Evolutionary conservation across 2,329 filamentous ascomycete genomes (phyloP), one percentile per base, ranked within the genome.

Genomic region (Venturia carpophila): DNA sequence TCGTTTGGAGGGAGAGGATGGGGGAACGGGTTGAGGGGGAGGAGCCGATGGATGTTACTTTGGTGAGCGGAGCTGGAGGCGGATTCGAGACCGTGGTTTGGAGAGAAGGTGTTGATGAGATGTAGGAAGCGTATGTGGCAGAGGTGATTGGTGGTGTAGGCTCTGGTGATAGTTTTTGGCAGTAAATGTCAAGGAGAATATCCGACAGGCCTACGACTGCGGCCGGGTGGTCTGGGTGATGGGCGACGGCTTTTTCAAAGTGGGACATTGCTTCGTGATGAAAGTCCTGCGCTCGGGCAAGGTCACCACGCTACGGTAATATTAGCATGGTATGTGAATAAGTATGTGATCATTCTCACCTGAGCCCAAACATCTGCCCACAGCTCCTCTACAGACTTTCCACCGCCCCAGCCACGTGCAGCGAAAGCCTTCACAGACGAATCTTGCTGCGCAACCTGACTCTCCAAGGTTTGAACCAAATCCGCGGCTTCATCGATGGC

Each of bases 131-230:
- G 41, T 55, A 56, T 49, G 60, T 67, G 24, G 67, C 37, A 34
- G 64, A 66, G 45, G 67, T 71, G 21, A 69, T 64, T 5, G 69
- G 69, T 41, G 73, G 55, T 73, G 76, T 77, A 66, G 79, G 79
- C 49, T 88, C 81, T 24, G 90, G 77, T 60, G 84, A 75, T 42
- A 81, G 74, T 11, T 73, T 82, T 74, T 90, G 82, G 69, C 80
- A 86, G 76, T 93, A 96, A 24, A 95, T 86, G 71, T 97, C 92
- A 61, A 97, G 82, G 7, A 99, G 82, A 45, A 97, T 87, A 70
- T 90, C 89, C 21, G 91, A 91, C 27, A 99, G 79, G 0, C 89
- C 90, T 43, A 97, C 85, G 30, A 89, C 95, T 41, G 90, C 91
- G 17, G 82, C 81, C 0, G 90, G 82, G 70, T 99, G 93, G 72